These are phyloP conservation scores for Arabis hirsuta DNA, from an alignment of 345 rosid species.

Conservation along the genomic window DNA sequence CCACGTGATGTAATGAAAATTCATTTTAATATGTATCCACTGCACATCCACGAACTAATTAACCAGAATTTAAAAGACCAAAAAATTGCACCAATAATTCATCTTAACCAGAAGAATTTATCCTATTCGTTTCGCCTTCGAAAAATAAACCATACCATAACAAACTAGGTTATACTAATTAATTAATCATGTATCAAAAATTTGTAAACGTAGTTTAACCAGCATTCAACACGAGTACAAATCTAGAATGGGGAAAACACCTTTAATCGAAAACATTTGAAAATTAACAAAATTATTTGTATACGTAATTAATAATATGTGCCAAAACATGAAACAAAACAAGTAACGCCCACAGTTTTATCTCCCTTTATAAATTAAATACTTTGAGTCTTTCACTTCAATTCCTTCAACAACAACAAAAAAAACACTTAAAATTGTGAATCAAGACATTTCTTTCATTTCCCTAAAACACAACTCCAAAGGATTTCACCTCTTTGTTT, in stretches of 20 bases:
- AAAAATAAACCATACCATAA: not conserved
- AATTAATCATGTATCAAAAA: no score
- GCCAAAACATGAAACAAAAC: constrained; percentile 19
- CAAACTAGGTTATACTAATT: constrained; percentile 21
- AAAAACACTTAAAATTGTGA: not conserved
- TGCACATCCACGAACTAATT: not conserved
- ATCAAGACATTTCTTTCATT: constrained; percentile 17
- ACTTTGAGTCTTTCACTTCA: constrained; percentile 1
- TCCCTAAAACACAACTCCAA: not conserved
- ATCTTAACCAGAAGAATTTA: constrained; percentile 11
- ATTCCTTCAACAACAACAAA: constrained; percentile 1
- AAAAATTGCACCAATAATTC: not conserved
- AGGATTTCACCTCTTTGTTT: constrained; percentile 1
- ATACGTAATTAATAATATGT: constrained; percentile 1
- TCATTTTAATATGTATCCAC: not conserved
- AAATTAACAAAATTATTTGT: not conserved
- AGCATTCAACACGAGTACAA: constrained; percentile 2
- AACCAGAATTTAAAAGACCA: no score
- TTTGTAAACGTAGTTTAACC: not conserved
- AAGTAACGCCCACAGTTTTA: constrained; percentile 33
- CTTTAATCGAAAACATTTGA: not conserved
- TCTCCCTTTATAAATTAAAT: constrained; percentile 12
- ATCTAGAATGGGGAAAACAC: not conserved
- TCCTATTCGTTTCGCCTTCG: not conserved
- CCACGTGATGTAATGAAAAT: no score